Conservation (phyloP, 2,329 filamentous ascomycete genomes). For the Fusarium hainanense region DNA sequence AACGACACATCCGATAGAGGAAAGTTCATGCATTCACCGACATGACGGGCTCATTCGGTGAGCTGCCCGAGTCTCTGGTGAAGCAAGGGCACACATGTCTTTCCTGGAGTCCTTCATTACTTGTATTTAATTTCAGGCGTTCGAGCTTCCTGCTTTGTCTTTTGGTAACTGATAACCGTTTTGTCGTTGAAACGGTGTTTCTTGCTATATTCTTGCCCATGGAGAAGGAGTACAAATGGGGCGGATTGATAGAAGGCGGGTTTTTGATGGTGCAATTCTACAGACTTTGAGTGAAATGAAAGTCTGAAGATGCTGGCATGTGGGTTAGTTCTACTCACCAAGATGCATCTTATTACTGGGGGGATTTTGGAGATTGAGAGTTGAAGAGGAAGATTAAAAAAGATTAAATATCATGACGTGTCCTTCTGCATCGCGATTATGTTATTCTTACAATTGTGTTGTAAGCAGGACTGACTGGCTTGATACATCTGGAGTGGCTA, state of each 20-base stretch:
- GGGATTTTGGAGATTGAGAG: conserved; percentile 34
- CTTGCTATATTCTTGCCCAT: conserved; percentile 22
- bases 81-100: conserved; percentile 17
- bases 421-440: background rate
- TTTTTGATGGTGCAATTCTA: conserved; percentile 13
- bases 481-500: background rate
- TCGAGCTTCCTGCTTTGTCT: conserved; percentile 27
- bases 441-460: background rate
- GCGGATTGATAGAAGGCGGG: conserved; percentile 26
- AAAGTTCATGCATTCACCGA: conserved; percentile 31
- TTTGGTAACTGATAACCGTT: conserved; percentile 20
- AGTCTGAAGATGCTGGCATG: conserved; percentile 1
- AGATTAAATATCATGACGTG: conserved; percentile 6
- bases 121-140: conserved; percentile 46
- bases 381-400: conserved; percentile 42
- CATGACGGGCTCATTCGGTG: conserved; percentile 32
- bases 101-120: conserved; percentile 29
- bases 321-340: conserved; percentile 14
- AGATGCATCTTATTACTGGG: conserved; percentile 25
- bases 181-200: conserved; percentile 19
- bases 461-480: background rate
- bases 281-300: conserved; percentile 11
- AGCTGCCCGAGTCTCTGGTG: conserved; percentile 21
- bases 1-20: conserved; percentile 19
- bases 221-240: conserved; percentile 11